Evolutionary conservation across 192 early-diverging fungal genomes (phyloP), one percentile per base, ranked within the genome.

Genomic region (Paraglomus occultum): DNA sequence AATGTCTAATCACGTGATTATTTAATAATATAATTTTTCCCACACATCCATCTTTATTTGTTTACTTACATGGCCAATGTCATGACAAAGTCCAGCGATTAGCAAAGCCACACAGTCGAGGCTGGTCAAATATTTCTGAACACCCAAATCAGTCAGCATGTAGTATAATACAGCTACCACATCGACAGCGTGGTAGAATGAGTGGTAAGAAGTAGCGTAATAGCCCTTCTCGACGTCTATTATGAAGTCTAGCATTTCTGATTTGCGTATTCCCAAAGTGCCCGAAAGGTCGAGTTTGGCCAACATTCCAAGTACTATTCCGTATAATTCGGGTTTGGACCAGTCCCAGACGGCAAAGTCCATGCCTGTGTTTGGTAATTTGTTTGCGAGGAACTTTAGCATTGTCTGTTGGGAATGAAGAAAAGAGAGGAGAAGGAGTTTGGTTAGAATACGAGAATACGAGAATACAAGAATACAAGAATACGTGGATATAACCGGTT

Each of bases 151-250:
- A 22, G 73, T 77, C 6, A 96, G 76, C 71, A 93, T 87, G 60
- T 89, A 90, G 76, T 88, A 92, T 7, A 95, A 81, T 66, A 94
- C 89, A 49, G 87, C 84, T 1, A 90, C 88, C 0, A 97, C 95
- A 80, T 97, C 95, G 2, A 92, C 84, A 12, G 94, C 94, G 70
- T 97, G 95, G 74, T 89, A 89, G 73, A 95, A 97, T 9, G 91
- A 93, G 74, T 97, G 95, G 63, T 97, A 97, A 5, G 91, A 91
- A 58, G 91, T 93, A n/a, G 84, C 75, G n/a, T 83, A 76, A 73
- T 97, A 97, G 39, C 90, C 90, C 50, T 81, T 64, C 66, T 91
- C 89, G 42, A 97, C 86, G 63, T 94, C 93, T 42, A 92, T 82
- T 45, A 91, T 80, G 71, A 97, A 95, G 58, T 93, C 90, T 17